Evolutionary conservation across 148 eudicot species (phyloP).

Genomic region (Amaranthus palmeri): DNA sequence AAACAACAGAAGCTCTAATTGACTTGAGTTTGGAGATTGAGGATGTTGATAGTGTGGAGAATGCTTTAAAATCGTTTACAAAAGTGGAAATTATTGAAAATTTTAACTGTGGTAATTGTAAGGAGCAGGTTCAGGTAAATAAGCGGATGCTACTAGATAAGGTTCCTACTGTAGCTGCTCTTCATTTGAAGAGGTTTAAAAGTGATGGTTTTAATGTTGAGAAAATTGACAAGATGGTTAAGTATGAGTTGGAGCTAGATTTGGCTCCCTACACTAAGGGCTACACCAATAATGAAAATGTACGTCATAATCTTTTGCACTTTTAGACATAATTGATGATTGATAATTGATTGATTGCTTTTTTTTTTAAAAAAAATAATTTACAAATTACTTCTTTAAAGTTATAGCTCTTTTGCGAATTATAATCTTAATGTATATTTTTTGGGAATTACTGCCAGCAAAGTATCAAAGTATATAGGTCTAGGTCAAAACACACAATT

Average conservation of each 20-base stretch:
- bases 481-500: no score
- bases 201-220: constrained; percentile 61
- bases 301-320: constrained; percentile 28
- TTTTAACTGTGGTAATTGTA: constrained; percentile 70
- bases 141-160: constrained; percentile 76
- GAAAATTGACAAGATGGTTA: constrained; percentile 71
- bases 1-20: constrained; percentile 64
- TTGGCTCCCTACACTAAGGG: constrained; percentile 48
- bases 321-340: background rate
- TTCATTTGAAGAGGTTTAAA: constrained; percentile 93
- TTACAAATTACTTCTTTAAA: no score
- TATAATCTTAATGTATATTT: no score
- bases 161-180: constrained; percentile 61
- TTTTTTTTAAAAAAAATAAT: no score
- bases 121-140: constrained; percentile 70
- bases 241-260: constrained; percentile 69
- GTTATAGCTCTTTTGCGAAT: no score
- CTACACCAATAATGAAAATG: constrained; percentile 25
- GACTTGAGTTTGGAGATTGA: constrained; percentile 92
- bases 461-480: no score
- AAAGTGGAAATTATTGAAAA: constrained; percentile 86
- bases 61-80: constrained; percentile 79
- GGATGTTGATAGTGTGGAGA: constrained; percentile 42
- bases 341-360: background rate
- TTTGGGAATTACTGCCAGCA: no score